Base-by-base conservation (phyloP, 371 early-diverging fungal species). In the Chytridiales sp. region DNA sequence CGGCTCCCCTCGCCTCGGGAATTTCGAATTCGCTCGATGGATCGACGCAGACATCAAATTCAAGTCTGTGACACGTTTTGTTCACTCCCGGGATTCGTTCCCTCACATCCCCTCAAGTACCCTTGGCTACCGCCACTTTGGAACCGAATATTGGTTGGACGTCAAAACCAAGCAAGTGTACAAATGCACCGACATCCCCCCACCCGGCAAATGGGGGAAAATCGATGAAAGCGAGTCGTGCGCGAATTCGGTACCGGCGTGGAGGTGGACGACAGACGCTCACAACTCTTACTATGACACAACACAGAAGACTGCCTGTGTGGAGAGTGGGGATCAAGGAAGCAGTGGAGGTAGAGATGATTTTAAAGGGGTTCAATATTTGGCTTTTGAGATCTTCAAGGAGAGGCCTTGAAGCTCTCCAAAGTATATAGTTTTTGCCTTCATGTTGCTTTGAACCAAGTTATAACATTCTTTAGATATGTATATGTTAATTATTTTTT, bases 1-100 rank as follows among this genome's bases (percentile, higher is more conserved):
- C 30, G 48, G 48, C 29, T 15, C 26, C 29, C 48, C 48, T 17
- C 48, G 48, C 19, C 15, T 48, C 48, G 48, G 48, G 4, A 48
- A 48, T 19, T 48, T 26, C 26, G 48, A 48, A 48, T 48, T 48
- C 29, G 48, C 48, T 5, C 48, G 48, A 13, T 8, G 24, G 9
- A 19, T 48, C 48, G 48, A 48, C 29, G 31, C 26, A 19, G 19
- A 4, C 26, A 11, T 48, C 30, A 8, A 26, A 4, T 17, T 48
- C 9, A 5, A n/a, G 30, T 29, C 8, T 32, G 48, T 48, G 15
- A 15, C 22, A 8, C 15, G 48, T 9, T 15, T 48, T 4, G 26
- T 26, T 11, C 48, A 48, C 31, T 48, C 48, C 4, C 4, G 30
- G 8, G 48, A 48, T 19, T 32, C 30, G 4, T 17, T 48, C 48